These are phyloP conservation scores for Fusarium sp. DNA, from an alignment of 2,329 filamentous ascomycete genomes.

Conservation along the genomic window DNA sequence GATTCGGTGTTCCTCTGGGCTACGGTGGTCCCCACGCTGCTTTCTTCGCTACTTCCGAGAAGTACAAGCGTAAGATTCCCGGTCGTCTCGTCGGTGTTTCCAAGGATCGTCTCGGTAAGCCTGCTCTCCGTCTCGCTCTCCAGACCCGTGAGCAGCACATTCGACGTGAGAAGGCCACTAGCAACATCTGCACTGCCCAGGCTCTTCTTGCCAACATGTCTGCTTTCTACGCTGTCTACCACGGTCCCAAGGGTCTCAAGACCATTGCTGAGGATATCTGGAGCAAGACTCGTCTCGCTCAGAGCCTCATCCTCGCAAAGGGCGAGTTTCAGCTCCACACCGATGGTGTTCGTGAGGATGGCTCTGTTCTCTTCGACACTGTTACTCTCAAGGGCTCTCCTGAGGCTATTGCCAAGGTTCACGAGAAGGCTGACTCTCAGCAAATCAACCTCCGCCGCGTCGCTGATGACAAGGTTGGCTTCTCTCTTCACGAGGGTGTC, in stretches of 20 bases:
- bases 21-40: conserved; percentile 94
- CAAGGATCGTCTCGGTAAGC: conserved; percentile 85
- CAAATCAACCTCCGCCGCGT: conserved; percentile 47
- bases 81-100: conserved; percentile 90
- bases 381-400: conserved; percentile 69
- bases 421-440: conserved; percentile 36
- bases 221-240: conserved; percentile 93
- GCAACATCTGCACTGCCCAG: conserved; percentile 97
- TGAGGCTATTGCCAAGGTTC: conserved; percentile 40
- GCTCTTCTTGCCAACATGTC: conserved; percentile 95
- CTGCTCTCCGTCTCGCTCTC: conserved; percentile 69
- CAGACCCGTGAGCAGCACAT: conserved; percentile 98
- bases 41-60: conserved; percentile 84
- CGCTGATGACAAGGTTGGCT: conserved; percentile 47
- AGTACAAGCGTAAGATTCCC: conserved; percentile 93
- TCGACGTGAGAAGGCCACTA: conserved; percentile 93
- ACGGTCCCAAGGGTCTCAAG: conserved; percentile 85
- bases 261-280: conserved; percentile 83
- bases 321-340: conserved; percentile 71
- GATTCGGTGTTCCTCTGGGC: conserved; percentile 91
- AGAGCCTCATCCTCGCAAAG: conserved; percentile 60
- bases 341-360: conserved; percentile 65
- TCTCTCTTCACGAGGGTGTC: conserved; percentile 48
- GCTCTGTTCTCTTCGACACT: conserved; percentile 80
- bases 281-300: conserved; percentile 73